These are phyloP conservation scores for Amanita subjunquillea DNA, from an alignment of 768 basidiomycete genomes.

Conservation along the genomic window DNA sequence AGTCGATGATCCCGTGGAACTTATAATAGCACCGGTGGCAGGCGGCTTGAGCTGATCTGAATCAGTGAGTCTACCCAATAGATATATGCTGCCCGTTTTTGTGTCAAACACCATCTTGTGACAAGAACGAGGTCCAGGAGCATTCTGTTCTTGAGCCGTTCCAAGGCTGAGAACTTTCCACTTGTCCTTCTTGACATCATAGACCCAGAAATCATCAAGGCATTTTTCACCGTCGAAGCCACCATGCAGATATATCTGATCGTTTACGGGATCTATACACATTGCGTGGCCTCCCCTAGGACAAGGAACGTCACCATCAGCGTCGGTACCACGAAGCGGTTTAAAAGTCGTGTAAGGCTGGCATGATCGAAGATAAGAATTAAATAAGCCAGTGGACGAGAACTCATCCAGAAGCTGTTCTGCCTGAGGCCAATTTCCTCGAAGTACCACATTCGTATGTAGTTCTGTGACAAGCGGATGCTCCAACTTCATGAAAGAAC, in stretches of 20 bases:
- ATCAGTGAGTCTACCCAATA: slow-evolving; percentile 62
- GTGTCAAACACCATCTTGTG: slow-evolving; percentile 78
- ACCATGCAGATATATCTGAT: slow-evolving; percentile 65
- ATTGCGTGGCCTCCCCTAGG: slow-evolving; percentile 74
- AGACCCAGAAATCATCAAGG: slow-evolving; percentile 75
- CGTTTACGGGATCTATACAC: slow-evolving; percentile 60
- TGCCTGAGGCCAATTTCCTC: slow-evolving; percentile 51
- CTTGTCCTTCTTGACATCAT: slow-evolving; percentile 43
- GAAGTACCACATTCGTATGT: slow-evolving; percentile 52
- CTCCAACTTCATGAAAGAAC: slow-evolving; percentile 49
- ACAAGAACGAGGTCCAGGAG: slow-evolving; percentile 63
- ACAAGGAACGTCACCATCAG: slow-evolving; percentile 55
- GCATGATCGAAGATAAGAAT: slow-evolving; percentile 43
- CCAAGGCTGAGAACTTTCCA: slow-evolving; percentile 54
- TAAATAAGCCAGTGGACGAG: slow-evolving; percentile 50
- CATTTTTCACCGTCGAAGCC: slow-evolving; percentile 70
- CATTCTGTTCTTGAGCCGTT: slow-evolving; percentile 47
- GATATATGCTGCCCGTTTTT: slow-evolving; percentile 59
- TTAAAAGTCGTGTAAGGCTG: slow-evolving; percentile 56
- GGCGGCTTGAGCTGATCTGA: slow-evolving; percentile 28
- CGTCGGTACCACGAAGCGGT: slow-evolving; percentile 46
- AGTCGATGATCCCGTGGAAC: neutral
- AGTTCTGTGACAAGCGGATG: slow-evolving; percentile 62
- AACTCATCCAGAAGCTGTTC: slow-evolving; percentile 43
- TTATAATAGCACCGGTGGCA: neutral